phyloP scores from a whole-genome alignment of 73 alveolate genomes.

The Paramecium biaurelia region DNA sequence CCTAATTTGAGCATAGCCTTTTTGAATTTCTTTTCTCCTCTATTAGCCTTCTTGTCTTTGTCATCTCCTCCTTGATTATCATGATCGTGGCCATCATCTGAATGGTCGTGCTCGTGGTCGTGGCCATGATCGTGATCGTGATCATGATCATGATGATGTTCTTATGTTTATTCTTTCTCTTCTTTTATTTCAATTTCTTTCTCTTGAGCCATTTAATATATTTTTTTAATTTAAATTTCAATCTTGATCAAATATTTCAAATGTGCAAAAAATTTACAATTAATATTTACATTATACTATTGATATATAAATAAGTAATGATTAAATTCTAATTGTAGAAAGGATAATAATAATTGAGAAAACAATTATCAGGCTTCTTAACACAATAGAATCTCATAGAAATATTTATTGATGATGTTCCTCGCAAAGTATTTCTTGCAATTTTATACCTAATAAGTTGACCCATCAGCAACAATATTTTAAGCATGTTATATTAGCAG shows the following conservation, averaged over 20 bases:
- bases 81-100: slow-evolving; percentile 61
- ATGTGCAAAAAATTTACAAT: background rate
- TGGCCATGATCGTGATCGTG: slow-evolving; percentile 52
- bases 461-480: slow-evolving; percentile 66
- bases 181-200: background rate
- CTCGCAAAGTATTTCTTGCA: background rate
- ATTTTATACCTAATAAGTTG: slow-evolving; percentile 8
- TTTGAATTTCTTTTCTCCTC: slow-evolving; percentile 97
- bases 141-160: slow-evolving; percentile 17
- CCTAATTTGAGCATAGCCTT: slow-evolving; percentile 96
- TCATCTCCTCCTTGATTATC: slow-evolving; percentile 71
- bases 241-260: background rate
- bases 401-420: slow-evolving; percentile 39
- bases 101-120: slow-evolving; percentile 33
- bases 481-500: slow-evolving; percentile 71
- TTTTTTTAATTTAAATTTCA: background rate
- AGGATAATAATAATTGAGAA: background rate
- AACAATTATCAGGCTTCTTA: background rate
- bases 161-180: background rate
- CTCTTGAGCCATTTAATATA: slow-evolving; percentile 20
- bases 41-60: slow-evolving; percentile 80
- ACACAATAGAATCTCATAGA: background rate
- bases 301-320: background rate
- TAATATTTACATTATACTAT: background rate
- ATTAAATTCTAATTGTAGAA: background rate